Evolutionary conservation across 2,329 filamentous ascomycete species (phyloP), one percentile per base, ranked within the genome.

Genomic region (Sclerotinia nivalis): DNA sequence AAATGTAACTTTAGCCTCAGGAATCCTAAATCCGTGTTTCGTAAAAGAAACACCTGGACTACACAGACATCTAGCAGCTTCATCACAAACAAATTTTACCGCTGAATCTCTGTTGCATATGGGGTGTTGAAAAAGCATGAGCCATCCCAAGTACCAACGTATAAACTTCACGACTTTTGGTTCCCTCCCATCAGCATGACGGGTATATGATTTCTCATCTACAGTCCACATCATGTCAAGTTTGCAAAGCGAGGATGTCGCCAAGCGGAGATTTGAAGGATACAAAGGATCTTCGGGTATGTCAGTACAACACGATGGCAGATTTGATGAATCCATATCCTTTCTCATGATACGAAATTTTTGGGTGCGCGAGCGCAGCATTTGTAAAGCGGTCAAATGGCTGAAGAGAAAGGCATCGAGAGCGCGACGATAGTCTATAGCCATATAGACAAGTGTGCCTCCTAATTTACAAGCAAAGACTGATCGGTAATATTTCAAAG

Each of bases 401-500:
- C 13, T 65, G n/a, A 52, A 52, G 34, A 20, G 10, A 20, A 65
- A 28, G 0, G 61, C 52, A 12, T 43, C 31, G 5, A 31, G 47
- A 9, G 34, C 3, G 37, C 61, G 47, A 22, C 10, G 31, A 15
- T 52, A 2, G 2, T 28, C n/a, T 18, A 43, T 65, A 25, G 47
- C 15, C 15, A 40, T 52, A 20, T 40, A 64, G 31, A 40, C 52
- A 40, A 22, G 61, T 20, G 31, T 31, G n/a, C 61, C 47, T 9
- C 61, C 61, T 13, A 64, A 25, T 22, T 64, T 31, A 22, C 47
- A 31, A 6, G 45, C 13, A 25, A 64, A 64, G 10, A 64, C 47
- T 28, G 47, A n/a, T 7, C 47, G 47, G 31, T 64, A 52, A n/a
- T 64, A 52, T 52, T 64, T 64, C 15, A 64, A 40, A 12, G 13